phyloP scores from a whole-genome alignment of 352 stramenopile species.

The Phytophthora kernoviae region DNA sequence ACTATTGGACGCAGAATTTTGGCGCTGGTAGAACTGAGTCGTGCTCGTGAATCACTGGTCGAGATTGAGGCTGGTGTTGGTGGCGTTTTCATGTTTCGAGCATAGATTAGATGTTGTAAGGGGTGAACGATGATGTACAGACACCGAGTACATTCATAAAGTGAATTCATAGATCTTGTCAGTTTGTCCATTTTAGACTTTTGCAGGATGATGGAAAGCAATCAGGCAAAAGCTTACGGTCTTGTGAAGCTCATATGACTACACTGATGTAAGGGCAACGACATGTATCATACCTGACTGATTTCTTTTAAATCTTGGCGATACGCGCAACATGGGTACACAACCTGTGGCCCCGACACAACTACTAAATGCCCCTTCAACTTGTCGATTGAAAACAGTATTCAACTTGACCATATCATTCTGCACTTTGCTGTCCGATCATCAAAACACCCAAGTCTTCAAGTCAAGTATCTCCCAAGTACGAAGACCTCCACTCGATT shows the following conservation, averaged over 20 bases:
- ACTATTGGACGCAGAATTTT: slow-evolving; percentile 74
- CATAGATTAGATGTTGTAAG: too few relatives aligned
- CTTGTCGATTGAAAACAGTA: neutral
- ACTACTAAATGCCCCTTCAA: neutral
- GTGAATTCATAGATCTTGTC: neutral
- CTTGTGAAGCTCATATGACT: neutral
- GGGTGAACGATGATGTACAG: too few relatives aligned
- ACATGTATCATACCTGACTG: slow-evolving; percentile 1
- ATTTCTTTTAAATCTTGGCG: slow-evolving; percentile 2
- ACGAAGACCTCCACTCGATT: slow-evolving; percentile 12
- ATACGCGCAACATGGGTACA: slow-evolving; percentile 12
- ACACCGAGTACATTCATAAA: neutral
- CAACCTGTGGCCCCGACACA: neutral
- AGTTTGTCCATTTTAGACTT: too few relatives aligned
- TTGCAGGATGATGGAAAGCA: too few relatives aligned
- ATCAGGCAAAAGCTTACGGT: neutral
- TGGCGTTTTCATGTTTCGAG: neutral
- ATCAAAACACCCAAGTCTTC: neutral
- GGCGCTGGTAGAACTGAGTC: slow-evolving; percentile 26
- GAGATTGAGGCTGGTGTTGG: slow-evolving; percentile 5
- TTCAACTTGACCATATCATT: slow-evolving; percentile 5
- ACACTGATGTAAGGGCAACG: neutral
- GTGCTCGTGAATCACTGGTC: slow-evolving; percentile 21
- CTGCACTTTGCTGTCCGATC: slow-evolving; percentile 8
- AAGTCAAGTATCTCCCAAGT: slow-evolving; percentile 1